phyloP scores from a whole-genome alignment of 257 asterid species.

The Haberlea rhodopensis region DNA sequence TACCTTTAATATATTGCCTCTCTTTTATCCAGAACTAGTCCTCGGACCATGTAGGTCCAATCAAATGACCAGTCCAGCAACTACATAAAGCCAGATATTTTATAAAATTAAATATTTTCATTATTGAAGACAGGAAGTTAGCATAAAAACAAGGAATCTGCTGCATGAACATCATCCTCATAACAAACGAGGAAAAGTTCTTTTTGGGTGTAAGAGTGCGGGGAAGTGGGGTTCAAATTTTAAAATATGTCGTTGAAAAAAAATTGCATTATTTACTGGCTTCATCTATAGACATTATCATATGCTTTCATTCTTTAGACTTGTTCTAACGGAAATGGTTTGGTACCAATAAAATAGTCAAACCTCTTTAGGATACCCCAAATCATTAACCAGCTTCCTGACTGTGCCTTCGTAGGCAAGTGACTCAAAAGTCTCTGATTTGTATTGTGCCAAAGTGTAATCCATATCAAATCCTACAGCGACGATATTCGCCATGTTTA shows the following conservation, averaged over 20 bases:
- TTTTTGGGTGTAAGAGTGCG: conserved; percentile 1
- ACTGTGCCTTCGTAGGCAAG: conserved; percentile 93
- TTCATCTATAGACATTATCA: conserved; percentile 15
- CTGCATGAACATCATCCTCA: conserved; percentile 10
- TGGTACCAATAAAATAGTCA: conserved; percentile 17
- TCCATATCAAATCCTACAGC: conserved; percentile 99
- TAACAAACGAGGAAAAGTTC: conserved; percentile 4
- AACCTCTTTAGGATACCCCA: conserved; percentile 91
- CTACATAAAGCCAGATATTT: conserved; percentile 43
- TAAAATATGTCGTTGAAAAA: conserved; percentile 12
- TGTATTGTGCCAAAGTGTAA: conserved; percentile 92
- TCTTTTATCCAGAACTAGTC: conserved; percentile 91
- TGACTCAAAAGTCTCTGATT: conserved; percentile 88
- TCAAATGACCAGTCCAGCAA: conserved; percentile 83
- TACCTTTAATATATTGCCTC: conserved; percentile 96
- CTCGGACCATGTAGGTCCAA: conserved; percentile 97
- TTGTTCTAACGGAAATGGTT: conserved; percentile 22
- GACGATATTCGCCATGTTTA: conserved; percentile 83
- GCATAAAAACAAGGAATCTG: conserved; percentile 15
- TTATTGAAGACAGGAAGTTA: conserved; percentile 14
- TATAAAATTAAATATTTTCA: conserved; percentile 23
- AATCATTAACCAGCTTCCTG: conserved; percentile 76
- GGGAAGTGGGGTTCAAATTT: conserved; percentile 16
- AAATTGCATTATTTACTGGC: not conserved
- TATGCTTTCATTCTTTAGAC: conserved; percentile 22